Conservation (phyloP, 75 land plant genomes). For the Pinus albicaulis region DNA sequence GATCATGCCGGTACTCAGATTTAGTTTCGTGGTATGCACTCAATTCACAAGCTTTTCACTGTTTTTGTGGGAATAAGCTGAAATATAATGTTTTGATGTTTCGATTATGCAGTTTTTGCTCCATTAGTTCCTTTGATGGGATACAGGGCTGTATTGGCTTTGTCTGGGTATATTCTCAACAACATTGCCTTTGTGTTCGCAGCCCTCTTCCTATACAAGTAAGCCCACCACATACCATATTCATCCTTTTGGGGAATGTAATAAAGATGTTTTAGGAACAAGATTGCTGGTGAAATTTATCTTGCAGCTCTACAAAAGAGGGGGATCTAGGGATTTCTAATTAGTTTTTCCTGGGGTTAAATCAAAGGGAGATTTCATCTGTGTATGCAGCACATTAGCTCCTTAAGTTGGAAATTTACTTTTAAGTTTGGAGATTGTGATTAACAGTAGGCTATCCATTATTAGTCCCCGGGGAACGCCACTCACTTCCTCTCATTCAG, state of each 20-base stretch:
- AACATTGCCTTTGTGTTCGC: slow-evolving; percentile 73
- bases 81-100: background rate
- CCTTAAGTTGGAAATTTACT: too few relatives aligned
- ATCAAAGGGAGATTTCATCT: too few relatives aligned
- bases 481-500: too few relatives aligned
- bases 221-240: background rate
- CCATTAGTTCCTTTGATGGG: slow-evolving; percentile 73
- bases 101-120: slow-evolving; percentile 50
- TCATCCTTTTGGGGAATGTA: background rate
- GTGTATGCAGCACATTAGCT: too few relatives aligned
- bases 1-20: too few relatives aligned
- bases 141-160: slow-evolving; percentile 69
- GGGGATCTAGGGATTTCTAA: background rate
- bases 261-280: background rate
- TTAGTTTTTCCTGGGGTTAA: too few relatives aligned
- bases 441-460: too few relatives aligned
- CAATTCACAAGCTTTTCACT: background rate
- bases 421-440: too few relatives aligned
- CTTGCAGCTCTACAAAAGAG: background rate
- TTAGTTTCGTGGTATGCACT: background rate
- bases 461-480: too few relatives aligned
- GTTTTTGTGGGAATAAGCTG: background rate
- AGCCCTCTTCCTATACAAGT: slow-evolving; percentile 78
- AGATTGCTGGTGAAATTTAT: background rate
- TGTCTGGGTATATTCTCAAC: slow-evolving; percentile 76